Conservation (phyloP, 140 eudicot species). For the Erigeron philadelphicus region DNA sequence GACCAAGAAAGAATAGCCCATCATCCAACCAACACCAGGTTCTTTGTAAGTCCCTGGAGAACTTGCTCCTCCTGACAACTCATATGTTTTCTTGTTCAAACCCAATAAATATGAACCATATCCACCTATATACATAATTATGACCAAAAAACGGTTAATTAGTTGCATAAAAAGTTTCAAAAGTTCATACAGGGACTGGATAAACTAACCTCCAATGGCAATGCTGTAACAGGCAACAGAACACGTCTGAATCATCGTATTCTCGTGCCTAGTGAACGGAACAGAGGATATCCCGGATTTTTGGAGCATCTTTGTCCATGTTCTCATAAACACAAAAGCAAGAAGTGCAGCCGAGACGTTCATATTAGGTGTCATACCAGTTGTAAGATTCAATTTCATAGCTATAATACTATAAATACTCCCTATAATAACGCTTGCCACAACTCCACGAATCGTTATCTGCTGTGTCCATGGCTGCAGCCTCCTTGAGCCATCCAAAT, state of each 20-base stretch:
- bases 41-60: slow-evolving; percentile 60
- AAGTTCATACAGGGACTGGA: neutral
- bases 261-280: slow-evolving; percentile 76
- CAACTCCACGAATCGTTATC: slow-evolving; percentile 53
- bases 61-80: slow-evolving; percentile 57
- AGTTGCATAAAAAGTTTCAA: neutral
- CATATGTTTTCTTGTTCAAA: slow-evolving; percentile 77
- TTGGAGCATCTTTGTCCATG: slow-evolving; percentile 57
- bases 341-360: slow-evolving; percentile 87
- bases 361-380: slow-evolving; percentile 74
- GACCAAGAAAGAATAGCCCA: slow-evolving; percentile 61
- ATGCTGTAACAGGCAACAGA: slow-evolving; percentile 79
- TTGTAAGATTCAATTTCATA: slow-evolving; percentile 71
- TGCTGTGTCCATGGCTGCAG: slow-evolving; percentile 70
- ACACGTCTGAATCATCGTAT: slow-evolving; percentile 91
- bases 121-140: slow-evolving; percentile 52
- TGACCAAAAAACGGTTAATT: slow-evolving; percentile 13
- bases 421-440: slow-evolving; percentile 58
- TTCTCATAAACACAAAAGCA: slow-evolving; percentile 59
- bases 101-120: slow-evolving; percentile 78
- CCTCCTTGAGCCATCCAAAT: slow-evolving; percentile 29
- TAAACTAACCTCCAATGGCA: slow-evolving; percentile 57
- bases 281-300: slow-evolving; percentile 47
- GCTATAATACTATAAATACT: slow-evolving; percentile 62
- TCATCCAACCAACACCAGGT: slow-evolving; percentile 82